Conservation (phyloP, 1,284 basidiomycete species). For the Apiotrichum veenhuisii region DNA sequence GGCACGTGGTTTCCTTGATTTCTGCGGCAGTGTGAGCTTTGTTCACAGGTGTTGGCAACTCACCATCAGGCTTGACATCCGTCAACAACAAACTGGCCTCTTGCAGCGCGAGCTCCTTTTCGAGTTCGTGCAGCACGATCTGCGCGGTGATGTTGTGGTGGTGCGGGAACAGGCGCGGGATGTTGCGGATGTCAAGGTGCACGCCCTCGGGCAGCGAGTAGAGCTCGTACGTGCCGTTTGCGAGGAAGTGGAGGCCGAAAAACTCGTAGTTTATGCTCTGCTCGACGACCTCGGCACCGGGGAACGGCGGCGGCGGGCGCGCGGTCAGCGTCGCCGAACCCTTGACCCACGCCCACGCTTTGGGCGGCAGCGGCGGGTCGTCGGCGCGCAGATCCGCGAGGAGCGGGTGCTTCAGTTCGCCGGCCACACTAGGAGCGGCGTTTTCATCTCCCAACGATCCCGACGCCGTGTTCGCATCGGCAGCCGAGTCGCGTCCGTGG, state of each 20-base stretch:
- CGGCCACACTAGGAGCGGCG: no score
- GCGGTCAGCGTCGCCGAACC: constrained; percentile 25
- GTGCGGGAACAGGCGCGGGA: constrained; percentile 56
- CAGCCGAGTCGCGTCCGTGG: no score
- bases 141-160: constrained; percentile 58
- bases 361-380: background rate
- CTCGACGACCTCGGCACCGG: background rate
- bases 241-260: constrained; percentile 66
- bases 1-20: constrained; percentile 26
- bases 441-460: no score
- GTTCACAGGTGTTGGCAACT: constrained; percentile 5
- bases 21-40: constrained; percentile 6
- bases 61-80: constrained; percentile 37
- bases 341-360: constrained; percentile 40
- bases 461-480: no score
- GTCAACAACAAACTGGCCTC: constrained; percentile 30
- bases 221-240: constrained; percentile 73
- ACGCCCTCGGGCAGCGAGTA: constrained; percentile 61
- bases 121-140: constrained; percentile 64
- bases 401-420: no score
- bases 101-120: constrained; percentile 34
- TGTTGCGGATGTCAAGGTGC: constrained; percentile 55
- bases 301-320: background rate
- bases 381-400: background rate
- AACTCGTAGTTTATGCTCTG: constrained; percentile 37